Evolutionary conservation across 177 flowering plant species (phyloP), one percentile per base, ranked within the genome.

Genomic region (Vitis hybrid): DNA sequence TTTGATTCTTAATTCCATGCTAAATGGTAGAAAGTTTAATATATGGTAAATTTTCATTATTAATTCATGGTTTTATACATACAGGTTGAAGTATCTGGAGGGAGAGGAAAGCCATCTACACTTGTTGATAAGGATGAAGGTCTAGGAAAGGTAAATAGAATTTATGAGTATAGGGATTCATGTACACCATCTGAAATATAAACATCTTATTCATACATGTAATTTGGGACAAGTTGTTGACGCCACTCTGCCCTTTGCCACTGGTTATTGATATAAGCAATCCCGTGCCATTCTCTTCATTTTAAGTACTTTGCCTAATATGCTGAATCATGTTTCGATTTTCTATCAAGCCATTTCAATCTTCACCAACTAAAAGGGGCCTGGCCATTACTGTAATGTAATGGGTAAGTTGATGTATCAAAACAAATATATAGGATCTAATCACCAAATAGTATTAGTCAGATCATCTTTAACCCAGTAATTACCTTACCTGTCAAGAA

Each of bases 51-150:
- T 56, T 60, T 8, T 58, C 18, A 48, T 18, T 60, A n/a, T 11
- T 30, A 60, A 56, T 30, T 70, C 30, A 21, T 51, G 10, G 14
- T 32, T 5, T 40, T 70, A 16, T 60, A 16, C 64, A 14, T 85
- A 71, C 82, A 95, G 99, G 97, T 95, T 71, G 89, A 87, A 85
- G 78, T 95, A 77, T 75, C 92, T 72, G 84, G 81, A 15, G 96
- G 92, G 60, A 78, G 97, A 80, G 98, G 98, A 70, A 90, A 79
- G 61, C 83, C 85, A 51, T 74, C 89, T 15, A 74, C 73, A 21
- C 51, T 84, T 69, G 79, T 95, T 66, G 88, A 85, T 68, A 92
- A 82, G 78, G 99, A 95, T 81, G 99, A 95, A 71, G 88, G 99
- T 70, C 75, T 93, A 32, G 82, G 64, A 76, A 90, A 93, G 90